Percentiles rank a stretch among this genome's conserved stretches.
These are phyloP conservation scores for Cyberlindnera petersonii DNA, from an alignment of 805 yeast genomes.

Conservation along the genomic window DNA sequence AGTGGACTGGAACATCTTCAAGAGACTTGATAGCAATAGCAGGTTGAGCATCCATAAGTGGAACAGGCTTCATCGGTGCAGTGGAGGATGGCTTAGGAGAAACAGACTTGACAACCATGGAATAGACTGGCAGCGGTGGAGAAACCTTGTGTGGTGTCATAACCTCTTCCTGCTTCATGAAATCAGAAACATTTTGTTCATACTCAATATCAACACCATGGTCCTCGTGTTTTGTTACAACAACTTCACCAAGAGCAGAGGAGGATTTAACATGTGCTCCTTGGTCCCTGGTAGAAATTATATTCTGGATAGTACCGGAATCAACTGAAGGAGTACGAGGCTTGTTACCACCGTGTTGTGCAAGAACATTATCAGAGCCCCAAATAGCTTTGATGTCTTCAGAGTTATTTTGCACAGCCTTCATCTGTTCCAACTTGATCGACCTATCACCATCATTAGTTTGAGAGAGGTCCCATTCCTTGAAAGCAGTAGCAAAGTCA, in stretches of 20 bases:
- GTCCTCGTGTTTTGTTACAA: constrained; percentile 19
- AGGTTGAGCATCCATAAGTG: background rate
- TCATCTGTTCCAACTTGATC: background rate
- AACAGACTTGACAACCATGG: constrained; percentile 7
- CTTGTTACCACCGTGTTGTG: background rate
- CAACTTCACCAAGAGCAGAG: constrained; percentile 17
- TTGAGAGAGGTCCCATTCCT: constrained; percentile 27
- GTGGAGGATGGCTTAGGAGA: background rate
- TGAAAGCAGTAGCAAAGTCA: constrained; percentile 44
- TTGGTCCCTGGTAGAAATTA: constrained; percentile 13
- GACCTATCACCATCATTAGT: constrained; percentile 1
- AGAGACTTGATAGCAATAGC: background rate
- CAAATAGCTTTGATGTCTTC: constrained; percentile 21
- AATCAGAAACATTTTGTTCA: constrained; percentile 11
- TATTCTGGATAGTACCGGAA: constrained; percentile 14
- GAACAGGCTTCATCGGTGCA: background rate
- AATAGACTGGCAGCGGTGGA: background rate
- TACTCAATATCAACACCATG: constrained; percentile 25
- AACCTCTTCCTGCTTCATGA: background rate
- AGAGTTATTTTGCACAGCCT: background rate
- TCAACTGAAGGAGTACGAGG: constrained; percentile 16
- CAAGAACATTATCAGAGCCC: constrained; percentile 17
- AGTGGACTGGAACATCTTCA: too few relatives aligned
- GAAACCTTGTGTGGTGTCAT: background rate
- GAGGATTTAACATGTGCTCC: constrained; percentile 20